Base-by-base conservation (phyloP, 2,329 filamentous ascomycete genomes). In the Pseudocercospora pini-densiflorae region DNA sequence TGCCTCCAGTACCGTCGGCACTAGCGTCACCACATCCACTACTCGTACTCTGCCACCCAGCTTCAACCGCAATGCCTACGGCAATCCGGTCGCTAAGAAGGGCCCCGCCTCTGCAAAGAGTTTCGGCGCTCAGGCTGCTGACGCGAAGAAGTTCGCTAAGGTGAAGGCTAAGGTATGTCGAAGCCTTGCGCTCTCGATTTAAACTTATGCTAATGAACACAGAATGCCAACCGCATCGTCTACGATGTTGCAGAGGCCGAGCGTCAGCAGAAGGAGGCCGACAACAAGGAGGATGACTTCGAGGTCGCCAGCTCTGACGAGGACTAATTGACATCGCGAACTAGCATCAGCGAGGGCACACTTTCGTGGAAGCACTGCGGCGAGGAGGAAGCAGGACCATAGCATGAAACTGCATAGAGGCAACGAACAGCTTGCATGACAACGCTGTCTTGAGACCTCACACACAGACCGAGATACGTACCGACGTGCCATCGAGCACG, bases 31-130 rank as follows among this genome's bases (percentile, higher is more conserved):
- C 1, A 29, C 27, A 21, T 63, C 68, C 3, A 2, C 31, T 31
- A 12, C 29, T 19, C 27, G 16, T 3, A 16, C 24, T 16, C 33
- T 31, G 1, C 19, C 59, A n/a, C 12, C 45, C 21, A 45, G 29
- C 36, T 66, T 66, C 54, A 33, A 66, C 27, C n/a, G 2, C 8
- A 66, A 62, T 21, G 60, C 53, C 27, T 66, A 66, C 47, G 40
- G 59, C 21, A 62, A 31, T 14, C 45, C 59, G 23, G 36, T 5
- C n/a, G 21, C 36, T 10, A 61, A 51, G 29, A 36, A 40, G 55
- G 8, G 21, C 40, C 43, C 36, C 14, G 43, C 21, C 19, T 61
- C 62, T 27, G n/a, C 19, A 7, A 12, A 47, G 29, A 51, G 51
- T 16, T 58, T 33, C 8, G 19, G 27, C 19, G 55, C 29, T 33